These are phyloP conservation scores for Cairneyella variabilis DNA, from an alignment of 495 filamentous ascomycete genomes.

Conservation along the genomic window DNA sequence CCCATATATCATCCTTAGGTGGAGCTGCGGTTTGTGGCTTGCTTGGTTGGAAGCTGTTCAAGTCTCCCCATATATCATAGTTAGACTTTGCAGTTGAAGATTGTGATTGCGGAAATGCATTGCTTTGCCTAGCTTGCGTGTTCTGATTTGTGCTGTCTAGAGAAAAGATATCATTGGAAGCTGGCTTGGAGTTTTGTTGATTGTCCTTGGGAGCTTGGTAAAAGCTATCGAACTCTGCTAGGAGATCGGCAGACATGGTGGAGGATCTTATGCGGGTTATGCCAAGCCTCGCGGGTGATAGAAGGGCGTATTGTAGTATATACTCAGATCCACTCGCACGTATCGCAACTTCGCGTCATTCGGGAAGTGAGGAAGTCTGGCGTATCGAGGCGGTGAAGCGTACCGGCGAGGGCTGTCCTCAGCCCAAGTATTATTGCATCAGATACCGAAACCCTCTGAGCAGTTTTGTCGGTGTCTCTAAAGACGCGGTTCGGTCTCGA, in stretches of 20 bases:
- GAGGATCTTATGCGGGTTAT: not conserved
- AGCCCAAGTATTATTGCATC: too few species aligned
- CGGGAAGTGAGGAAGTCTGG: too few species aligned
- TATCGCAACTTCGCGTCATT: too few species aligned
- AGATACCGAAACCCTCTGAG: too few species aligned
- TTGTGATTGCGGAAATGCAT: conserved; percentile 9
- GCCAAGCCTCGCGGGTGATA: too few species aligned
- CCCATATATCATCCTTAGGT: conserved; percentile 25
- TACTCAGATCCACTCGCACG: too few species aligned
- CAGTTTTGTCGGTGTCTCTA: too few species aligned
- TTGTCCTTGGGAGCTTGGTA: conserved; percentile 17
- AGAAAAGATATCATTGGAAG: conserved; percentile 22
- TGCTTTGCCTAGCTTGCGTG: not conserved
- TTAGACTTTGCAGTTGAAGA: not conserved
- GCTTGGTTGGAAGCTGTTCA: conserved; percentile 9
- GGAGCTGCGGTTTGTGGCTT: not conserved
- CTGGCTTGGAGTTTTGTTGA: conserved; percentile 3
- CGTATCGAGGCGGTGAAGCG: too few species aligned
- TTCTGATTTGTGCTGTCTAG: conserved; percentile 3
- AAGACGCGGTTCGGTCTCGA: too few species aligned
- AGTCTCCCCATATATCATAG: conserved; percentile 23
- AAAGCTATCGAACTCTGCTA: conserved; percentile 62
- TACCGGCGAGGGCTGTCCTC: too few species aligned
- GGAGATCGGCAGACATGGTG: conserved; percentile 71
- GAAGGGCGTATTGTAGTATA: too few species aligned